These are phyloP conservation scores for Aspergillus uvarum DNA, from an alignment of 2,329 filamentous ascomycete species.

Conservation along the genomic window DNA sequence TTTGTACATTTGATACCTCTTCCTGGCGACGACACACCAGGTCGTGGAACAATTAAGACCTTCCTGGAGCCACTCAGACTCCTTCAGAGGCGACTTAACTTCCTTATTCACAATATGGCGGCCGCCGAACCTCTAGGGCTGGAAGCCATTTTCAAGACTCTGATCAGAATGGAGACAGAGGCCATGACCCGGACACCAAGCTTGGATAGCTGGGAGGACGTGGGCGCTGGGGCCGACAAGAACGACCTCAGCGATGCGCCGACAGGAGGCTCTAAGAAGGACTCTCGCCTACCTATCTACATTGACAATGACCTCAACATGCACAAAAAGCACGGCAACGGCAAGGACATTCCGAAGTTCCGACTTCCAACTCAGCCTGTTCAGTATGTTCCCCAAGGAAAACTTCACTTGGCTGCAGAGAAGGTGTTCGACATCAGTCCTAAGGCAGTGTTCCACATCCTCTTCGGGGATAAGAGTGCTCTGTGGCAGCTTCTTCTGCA, in stretches of 20 bases:
- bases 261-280: constrained; percentile 43
- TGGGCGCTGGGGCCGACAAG: constrained; percentile 64
- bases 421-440: constrained; percentile 86
- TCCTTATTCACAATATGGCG: constrained; percentile 76
- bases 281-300: constrained; percentile 58
- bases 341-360: constrained; percentile 65
- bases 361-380: constrained; percentile 80
- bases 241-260: constrained; percentile 41
- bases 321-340: constrained; percentile 37
- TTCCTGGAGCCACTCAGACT: constrained; percentile 86
- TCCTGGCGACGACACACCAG: constrained; percentile 62
- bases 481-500: constrained; percentile 90
- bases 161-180: constrained; percentile 72
- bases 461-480: constrained; percentile 94
- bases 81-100: constrained; percentile 79
- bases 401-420: constrained; percentile 73
- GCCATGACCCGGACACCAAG: constrained; percentile 65
- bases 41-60: constrained; percentile 81
- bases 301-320: constrained; percentile 62
- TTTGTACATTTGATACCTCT: constrained; percentile 74
- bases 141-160: constrained; percentile 66
- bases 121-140: constrained; percentile 68
- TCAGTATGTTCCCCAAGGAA: constrained; percentile 77
- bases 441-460: constrained; percentile 91
- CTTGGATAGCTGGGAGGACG: constrained; percentile 88